Evolutionary conservation across 306 rosid genomes (phyloP), one percentile per base, ranked within the genome.

Genomic region (Hippophae rhamnoides): DNA sequence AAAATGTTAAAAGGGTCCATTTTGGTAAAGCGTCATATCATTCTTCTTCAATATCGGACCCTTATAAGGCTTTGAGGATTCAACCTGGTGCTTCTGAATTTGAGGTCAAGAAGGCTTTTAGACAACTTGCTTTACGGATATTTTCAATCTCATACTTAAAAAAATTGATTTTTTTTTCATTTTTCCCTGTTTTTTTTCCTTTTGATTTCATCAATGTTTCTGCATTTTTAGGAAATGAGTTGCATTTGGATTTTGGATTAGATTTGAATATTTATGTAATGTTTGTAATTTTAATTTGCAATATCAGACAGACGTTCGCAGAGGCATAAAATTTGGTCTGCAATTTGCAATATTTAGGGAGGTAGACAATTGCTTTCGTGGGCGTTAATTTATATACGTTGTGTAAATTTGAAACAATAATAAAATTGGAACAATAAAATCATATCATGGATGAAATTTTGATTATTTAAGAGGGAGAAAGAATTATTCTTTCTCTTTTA

Each of bases 231-330:
- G 13, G 13, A 47, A 6, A 47, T 8, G 10, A 3, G 10, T 7
- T 47, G 13, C 10, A 11, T 48, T 13, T 27, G 38, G 38, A 13
- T 12, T 47, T 47, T 47, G 13, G 13, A 7, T 1, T 9, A 47
- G n/a, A 3, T 48, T 48, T 13, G 52, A 12, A 12, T 12, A 26
- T 49, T 64, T 3, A 49, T 49, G 56, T 12, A 3, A 18, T 18
- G 2, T 7, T 13, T 8, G 55, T 11, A 61, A 3, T 56, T 31
- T 74, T 62, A 2, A 25, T 31, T 47, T 65, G 56, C 90, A 92
- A 95, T 92, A 88, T 41, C 99, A 92, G 73, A 95, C 97, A 5
- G 99, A 92, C 7, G 97, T 92, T 1, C 85, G 97, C 62, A 83
- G 79, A 72, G 96, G 90, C 18, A 43, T 82, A 7, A 58, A 85